Percentiles rank a stretch among this genome's conserved stretches.
phyloP scores from a whole-genome alignment of 495 filamentous ascomycete genomes.

The Talaromyces trachyspermus region DNA sequence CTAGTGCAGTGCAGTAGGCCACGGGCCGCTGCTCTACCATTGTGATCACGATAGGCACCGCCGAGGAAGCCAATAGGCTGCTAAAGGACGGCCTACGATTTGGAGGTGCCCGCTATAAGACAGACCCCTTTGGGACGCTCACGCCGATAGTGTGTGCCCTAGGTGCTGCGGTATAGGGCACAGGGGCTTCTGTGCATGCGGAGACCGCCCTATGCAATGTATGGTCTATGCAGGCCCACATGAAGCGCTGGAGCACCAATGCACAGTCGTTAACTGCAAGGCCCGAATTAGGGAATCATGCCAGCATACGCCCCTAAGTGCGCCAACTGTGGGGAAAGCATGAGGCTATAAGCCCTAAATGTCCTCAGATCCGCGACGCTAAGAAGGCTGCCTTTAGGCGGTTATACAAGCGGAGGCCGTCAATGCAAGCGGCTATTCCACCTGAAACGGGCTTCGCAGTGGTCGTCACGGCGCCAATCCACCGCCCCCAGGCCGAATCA shows the following conservation, averaged over 20 bases:
- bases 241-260: background rate
- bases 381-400: too few relatives aligned
- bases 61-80: background rate
- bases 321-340: too few relatives aligned
- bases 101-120: background rate
- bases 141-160: background rate
- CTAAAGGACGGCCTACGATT: background rate
- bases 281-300: background rate
- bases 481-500: too few relatives aligned
- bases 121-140: background rate
- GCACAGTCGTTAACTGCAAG: background rate
- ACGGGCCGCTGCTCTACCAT: background rate
- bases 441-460: background rate
- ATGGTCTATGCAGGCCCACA: background rate
- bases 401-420: too few relatives aligned
- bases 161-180: slow-evolving; percentile 1
- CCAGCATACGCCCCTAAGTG: too few relatives aligned
- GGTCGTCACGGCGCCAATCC: too few relatives aligned
- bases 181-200: background rate
- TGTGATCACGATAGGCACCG: background rate
- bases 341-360: too few relatives aligned
- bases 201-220: background rate
- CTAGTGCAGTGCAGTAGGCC: too few relatives aligned
- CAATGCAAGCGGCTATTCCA: too few relatives aligned
- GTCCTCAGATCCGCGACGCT: background rate